Evolutionary conservation across 2,329 filamentous ascomycete genomes (phyloP).

Genomic region (Juglanconis oblonga): DNA sequence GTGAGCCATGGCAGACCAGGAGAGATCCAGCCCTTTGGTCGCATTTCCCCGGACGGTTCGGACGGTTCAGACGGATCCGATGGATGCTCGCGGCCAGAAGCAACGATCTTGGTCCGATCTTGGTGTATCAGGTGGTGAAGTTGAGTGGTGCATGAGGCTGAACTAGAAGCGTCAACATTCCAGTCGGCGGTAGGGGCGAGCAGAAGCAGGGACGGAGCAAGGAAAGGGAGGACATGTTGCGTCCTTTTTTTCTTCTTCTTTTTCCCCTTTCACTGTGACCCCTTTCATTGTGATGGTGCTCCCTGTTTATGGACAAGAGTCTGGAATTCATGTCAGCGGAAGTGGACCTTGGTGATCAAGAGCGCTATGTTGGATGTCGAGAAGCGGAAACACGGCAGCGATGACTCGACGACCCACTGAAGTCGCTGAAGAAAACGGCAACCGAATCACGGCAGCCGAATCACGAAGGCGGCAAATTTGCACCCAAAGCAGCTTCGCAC

Average conservation of each 20-base stretch:
- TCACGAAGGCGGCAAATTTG: neutral
- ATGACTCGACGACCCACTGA: neutral
- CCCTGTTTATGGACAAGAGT: neutral
- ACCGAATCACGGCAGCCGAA: neutral
- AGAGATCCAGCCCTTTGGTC: slow-evolving; percentile 14
- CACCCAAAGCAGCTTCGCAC: neutral
- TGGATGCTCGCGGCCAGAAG: too few relatives aligned
- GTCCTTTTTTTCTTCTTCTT: neutral
- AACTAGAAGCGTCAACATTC: slow-evolving; percentile 17
- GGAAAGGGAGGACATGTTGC: slow-evolving; percentile 4
- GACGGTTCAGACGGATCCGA: too few relatives aligned
- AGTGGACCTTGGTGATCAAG: neutral
- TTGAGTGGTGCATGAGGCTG: slow-evolving; percentile 6
- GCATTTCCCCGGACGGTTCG: neutral
- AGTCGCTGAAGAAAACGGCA: neutral
- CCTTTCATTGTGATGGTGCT: neutral
- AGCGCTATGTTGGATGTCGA: neutral
- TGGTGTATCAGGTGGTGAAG: neutral
- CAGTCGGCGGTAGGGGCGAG: slow-evolving; percentile 13
- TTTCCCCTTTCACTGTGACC: too few relatives aligned
- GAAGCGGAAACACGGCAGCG: too few relatives aligned
- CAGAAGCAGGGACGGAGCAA: neutral
- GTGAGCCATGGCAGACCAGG: neutral
- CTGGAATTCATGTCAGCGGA: too few relatives aligned
- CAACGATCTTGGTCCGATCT: neutral